Conservation (phyloP, 2,329 filamentous ascomycete species). For the Chaetomium olivaceum region DNA sequence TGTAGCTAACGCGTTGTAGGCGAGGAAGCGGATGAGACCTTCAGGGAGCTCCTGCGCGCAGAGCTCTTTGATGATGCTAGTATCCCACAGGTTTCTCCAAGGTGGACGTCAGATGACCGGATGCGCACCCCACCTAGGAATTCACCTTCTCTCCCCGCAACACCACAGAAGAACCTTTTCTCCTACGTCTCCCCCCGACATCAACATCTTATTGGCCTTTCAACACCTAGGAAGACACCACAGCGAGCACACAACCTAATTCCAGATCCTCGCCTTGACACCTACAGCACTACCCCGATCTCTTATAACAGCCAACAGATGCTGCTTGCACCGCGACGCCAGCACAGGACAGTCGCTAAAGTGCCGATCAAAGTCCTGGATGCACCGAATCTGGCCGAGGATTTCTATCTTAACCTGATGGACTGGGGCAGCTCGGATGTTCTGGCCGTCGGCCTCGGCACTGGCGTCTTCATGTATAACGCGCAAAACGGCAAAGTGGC, state of each 20-base stretch:
- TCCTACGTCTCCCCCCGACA: slow-evolving; percentile 80
- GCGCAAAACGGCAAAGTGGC: slow-evolving; percentile 87
- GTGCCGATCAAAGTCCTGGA: slow-evolving; percentile 98
- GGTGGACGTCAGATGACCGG: slow-evolving; percentile 57
- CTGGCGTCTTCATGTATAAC: slow-evolving; percentile 98
- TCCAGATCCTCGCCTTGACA: slow-evolving; percentile 83
- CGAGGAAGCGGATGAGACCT: slow-evolving; percentile 93
- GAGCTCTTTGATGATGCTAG: slow-evolving; percentile 91
- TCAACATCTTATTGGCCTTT: slow-evolving; percentile 73
- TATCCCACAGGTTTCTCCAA: slow-evolving; percentile 75
- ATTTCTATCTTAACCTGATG: slow-evolving; percentile 96
- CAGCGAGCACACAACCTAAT: slow-evolving; percentile 86
- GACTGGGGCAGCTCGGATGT: slow-evolving; percentile 98
- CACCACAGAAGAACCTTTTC: slow-evolving; percentile 96
- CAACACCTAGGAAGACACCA: slow-evolving; percentile 85
- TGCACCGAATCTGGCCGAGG: slow-evolving; percentile 91
- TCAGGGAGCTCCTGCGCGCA: slow-evolving; percentile 80
- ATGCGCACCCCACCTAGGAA: slow-evolving; percentile 72
- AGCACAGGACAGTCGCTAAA: slow-evolving; percentile 87
- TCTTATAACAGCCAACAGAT: slow-evolving; percentile 91
- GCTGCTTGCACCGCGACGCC: slow-evolving; percentile 84
- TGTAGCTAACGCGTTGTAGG: slow-evolving; percentile 49
- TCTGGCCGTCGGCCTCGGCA: slow-evolving; percentile 86
- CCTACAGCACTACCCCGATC: slow-evolving; percentile 94
- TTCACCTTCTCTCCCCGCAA: slow-evolving; percentile 47